Percentiles rank a stretch among this genome's conserved stretches.
Evolutionary conservation across 2,329 filamentous ascomycete genomes (phyloP).

Genomic region (Apiospora marii): DNA sequence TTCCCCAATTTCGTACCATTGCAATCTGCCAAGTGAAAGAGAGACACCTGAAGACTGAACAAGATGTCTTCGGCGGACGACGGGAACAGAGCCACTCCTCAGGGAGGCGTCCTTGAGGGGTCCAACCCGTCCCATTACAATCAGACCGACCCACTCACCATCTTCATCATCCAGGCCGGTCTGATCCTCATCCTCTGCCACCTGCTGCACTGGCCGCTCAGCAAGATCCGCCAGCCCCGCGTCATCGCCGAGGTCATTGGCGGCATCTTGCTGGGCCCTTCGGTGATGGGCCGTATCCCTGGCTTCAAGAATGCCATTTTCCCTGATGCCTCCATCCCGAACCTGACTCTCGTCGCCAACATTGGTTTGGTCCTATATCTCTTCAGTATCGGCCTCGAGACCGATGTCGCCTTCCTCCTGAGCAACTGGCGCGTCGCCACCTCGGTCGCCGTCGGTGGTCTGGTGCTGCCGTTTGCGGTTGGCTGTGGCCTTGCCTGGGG

Average conservation of each 20-base stretch:
- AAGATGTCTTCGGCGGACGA: slow-evolving; percentile 36
- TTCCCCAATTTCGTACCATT: neutral
- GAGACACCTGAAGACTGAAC: neutral
- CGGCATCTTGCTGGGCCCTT: slow-evolving; percentile 77
- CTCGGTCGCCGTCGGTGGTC: slow-evolving; percentile 73
- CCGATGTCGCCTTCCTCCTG: slow-evolving; percentile 72
- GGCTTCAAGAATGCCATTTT: slow-evolving; percentile 74
- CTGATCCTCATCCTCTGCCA: slow-evolving; percentile 80
- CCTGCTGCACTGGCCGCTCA: slow-evolving; percentile 75
- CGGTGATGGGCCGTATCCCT: slow-evolving; percentile 76
- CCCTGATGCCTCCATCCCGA: slow-evolving; percentile 67
- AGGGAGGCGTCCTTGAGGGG: slow-evolving; percentile 74
- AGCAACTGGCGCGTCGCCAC: slow-evolving; percentile 75
- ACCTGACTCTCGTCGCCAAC: slow-evolving; percentile 74
- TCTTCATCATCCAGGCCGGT: slow-evolving; percentile 80
- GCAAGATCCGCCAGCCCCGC: slow-evolving; percentile 74
- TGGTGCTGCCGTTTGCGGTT: slow-evolving; percentile 76
- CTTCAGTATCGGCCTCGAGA: slow-evolving; percentile 79
- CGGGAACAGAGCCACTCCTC: slow-evolving; percentile 45
- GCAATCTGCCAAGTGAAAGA: neutral
- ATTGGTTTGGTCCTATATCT: slow-evolving; percentile 76
- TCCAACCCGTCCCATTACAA: slow-evolving; percentile 74
- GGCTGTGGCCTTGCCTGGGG: slow-evolving; percentile 76
- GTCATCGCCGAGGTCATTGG: slow-evolving; percentile 83
- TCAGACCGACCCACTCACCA: slow-evolving; percentile 73